These are phyloP conservation scores for Blastobotrys persicus DNA, from an alignment of 1,139 yeast genomes.

Conservation along the genomic window DNA sequence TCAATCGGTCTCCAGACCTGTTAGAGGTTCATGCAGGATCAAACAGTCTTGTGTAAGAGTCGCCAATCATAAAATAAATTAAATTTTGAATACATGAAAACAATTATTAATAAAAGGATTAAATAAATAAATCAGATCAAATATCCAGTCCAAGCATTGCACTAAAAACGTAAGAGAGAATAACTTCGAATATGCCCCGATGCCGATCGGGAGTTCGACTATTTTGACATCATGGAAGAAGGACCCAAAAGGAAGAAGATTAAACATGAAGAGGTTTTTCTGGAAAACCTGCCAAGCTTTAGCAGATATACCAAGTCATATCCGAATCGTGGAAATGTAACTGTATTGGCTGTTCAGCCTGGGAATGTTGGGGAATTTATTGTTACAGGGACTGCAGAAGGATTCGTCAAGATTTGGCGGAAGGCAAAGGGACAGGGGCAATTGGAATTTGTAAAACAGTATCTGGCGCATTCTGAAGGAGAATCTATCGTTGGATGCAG, in stretches of 20 bases:
- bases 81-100: too few species aligned
- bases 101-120: too few species aligned
- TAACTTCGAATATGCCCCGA: too few species aligned
- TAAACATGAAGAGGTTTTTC: conserved; percentile 4
- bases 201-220: background rate
- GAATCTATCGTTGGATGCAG: conserved; percentile 26
- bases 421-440: conserved; percentile 27
- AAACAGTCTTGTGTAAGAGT: too few species aligned
- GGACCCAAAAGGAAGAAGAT: conserved; percentile 3
- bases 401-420: conserved; percentile 45
- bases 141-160: too few species aligned
- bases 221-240: background rate
- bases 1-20: too few species aligned
- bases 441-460: conserved; percentile 43
- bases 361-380: conserved; percentile 28
- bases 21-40: too few species aligned
- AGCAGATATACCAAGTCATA: conserved; percentile 33
- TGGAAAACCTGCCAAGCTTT: conserved; percentile 25
- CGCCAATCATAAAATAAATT: too few species aligned
- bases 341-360: conserved; percentile 22
- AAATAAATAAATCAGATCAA: too few species aligned
- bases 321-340: conserved; percentile 33
- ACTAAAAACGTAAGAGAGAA: too few species aligned
- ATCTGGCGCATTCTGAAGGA: conserved; percentile 35
- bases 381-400: conserved; percentile 43